Evolutionary conservation across 2,329 filamentous ascomycete species (phyloP), one percentile per base, ranked within the genome.

Genomic region (Clarireedia paspali): DNA sequence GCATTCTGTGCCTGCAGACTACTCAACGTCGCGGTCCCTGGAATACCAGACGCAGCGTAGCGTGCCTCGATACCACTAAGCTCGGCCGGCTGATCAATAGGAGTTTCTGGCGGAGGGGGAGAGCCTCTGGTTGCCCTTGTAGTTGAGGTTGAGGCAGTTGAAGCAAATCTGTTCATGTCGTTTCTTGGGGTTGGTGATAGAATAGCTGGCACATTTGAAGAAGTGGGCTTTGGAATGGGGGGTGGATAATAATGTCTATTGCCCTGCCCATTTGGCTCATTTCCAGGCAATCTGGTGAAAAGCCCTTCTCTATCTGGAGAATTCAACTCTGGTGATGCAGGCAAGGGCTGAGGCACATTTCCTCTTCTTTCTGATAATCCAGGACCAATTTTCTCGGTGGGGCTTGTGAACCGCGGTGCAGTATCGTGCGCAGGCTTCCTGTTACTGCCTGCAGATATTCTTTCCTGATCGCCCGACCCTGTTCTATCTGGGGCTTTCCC

Each of bases 21-120:
- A 65, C 82, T 92, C 51, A 96, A 75, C 2, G 91, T 95, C 2
- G 86, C 87, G 0, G 89, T 87, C 2, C 91, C 91, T 2, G 91
- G 89, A 61, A 96, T 96, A 38, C 91, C 91, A 27, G 91, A 88
- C 3, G 91, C 90, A 2, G 91, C 91, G 77, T 95, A 96, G 55
- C 91, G 83, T 50, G 90, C 89, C 70, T 96, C 91, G 64, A 96
- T 96, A 53, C 84, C 83, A 2, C 86, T 83, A n/a, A 84, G 77
- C 53, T 77, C 77, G 17, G 82, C 84, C 1, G 87, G 88, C 42
- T 87, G 88, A 30, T 87, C 80, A 59, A 92, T 80, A 34, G 94
- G 90, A 0, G 94, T 97, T 70, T 97, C 92, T 7, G 94, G 94
- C 1, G 94, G 94, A 4, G 94, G 92, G 5, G 94, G 94, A 27